Evolutionary conservation across 2,329 filamentous ascomycete species (phyloP), one percentile per base, ranked within the genome.

Genomic region (Diaporthe vaccinii): DNA sequence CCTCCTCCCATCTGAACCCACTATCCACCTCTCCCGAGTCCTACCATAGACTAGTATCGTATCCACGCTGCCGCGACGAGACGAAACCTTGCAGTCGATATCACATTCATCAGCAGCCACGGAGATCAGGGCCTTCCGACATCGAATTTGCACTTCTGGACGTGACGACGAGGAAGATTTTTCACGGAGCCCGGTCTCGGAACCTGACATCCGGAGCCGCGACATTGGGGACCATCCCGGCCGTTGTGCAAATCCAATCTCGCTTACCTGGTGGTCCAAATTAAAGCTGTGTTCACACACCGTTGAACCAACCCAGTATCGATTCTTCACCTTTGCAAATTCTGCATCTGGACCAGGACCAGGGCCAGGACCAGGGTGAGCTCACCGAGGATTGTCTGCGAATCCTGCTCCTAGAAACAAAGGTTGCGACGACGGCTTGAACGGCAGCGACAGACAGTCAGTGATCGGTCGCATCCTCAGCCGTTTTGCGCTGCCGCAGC

Each of bases 251-350:
- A 69, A 61, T 58, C 51, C 71, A 77, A 76, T 77, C 25, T 77
- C 76, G 76, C 76, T 77, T 76, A 68, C 71, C 39, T 44, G 25
- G 62, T 59, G 57, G 65, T 70, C 61, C 73, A 68, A 76, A 68
- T 72, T 74, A 72, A 55, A 69, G 34, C 67, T 61, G 65, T 73
- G 76, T 59, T 72, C 67, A 72, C 55, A 65, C 58, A 57, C 49
- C 59, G 53, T 67, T 53, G 22, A 46, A 39, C 61, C 55, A 62
- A 46, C 41, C 58, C 53, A n/a, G 41, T 5, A 53, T 34, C 69
- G 14, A 28, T 39, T 69, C 34, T 25, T 57, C 36, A 25, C 49
- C 41, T 53, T 62, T 65, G 73, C 65, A 74, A 68, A 74, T 36
- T 74, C 69, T 74, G 62, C 62, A 71, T 34, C 72, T 41, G 59